These are phyloP conservation scores for Pleurozium schreberi DNA, from an alignment of 225 moss, liverwort and hornwort species.

Conservation along the genomic window DNA sequence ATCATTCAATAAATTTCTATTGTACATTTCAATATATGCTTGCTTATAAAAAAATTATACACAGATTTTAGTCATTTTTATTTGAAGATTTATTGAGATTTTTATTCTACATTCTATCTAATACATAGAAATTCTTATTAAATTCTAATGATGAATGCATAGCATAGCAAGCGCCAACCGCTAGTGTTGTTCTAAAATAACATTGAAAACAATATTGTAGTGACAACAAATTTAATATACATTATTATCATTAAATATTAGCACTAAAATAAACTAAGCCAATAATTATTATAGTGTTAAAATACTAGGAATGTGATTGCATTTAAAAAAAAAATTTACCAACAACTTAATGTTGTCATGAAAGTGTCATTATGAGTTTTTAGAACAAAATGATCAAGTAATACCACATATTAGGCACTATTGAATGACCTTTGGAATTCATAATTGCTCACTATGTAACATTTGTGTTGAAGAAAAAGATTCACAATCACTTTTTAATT, in stretches of 20 bases:
- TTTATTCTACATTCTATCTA: no score
- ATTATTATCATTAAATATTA: not conserved
- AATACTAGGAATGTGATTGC: not conserved
- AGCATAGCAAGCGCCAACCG: no score
- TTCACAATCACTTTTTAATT: not conserved
- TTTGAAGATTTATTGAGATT: no score
- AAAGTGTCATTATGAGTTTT: not conserved
- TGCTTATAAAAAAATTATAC: no score
- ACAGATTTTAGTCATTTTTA: no score
- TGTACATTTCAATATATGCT: no score
- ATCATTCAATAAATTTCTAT: no score
- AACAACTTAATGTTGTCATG: not conserved
- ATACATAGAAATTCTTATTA: no score
- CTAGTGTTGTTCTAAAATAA: no score
- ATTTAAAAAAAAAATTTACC: rapidly evolving
- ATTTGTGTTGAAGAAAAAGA: not conserved
- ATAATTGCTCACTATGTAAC: not conserved
- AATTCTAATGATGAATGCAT: no score
- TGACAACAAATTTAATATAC: not conserved
- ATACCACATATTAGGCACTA: not conserved
- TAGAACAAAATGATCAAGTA: not conserved
- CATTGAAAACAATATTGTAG: not conserved
- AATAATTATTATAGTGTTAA: not conserved
- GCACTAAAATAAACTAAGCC: not conserved
- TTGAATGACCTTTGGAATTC: not conserved